Percentiles rank a stretch among this genome's conserved stretches.
Conservation (phyloP, 176 grass and related monocot genomes). For the Otatea glauca region DNA sequence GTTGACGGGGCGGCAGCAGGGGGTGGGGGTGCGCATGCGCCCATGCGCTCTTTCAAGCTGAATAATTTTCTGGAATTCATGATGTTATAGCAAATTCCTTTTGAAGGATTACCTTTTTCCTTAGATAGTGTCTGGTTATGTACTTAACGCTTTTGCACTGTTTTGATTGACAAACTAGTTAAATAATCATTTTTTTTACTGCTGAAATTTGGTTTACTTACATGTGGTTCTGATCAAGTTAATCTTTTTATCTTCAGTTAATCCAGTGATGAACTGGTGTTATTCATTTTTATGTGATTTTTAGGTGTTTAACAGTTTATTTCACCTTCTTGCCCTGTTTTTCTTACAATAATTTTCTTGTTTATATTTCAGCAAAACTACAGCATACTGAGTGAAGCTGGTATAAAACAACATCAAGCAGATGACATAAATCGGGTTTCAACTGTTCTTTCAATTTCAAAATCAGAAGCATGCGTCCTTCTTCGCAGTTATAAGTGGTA, state of each 20-base stretch:
- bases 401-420: constrained; percentile 81
- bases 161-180: background rate
- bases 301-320: constrained; percentile 16
- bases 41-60: background rate
- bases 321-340: constrained; percentile 9
- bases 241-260: background rate
- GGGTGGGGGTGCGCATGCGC: background rate
- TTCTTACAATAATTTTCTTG: constrained; percentile 35
- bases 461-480: constrained; percentile 81
- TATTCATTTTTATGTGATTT: constrained; percentile 9
- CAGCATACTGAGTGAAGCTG: constrained; percentile 76
- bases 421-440: constrained; percentile 95
- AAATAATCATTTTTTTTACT: constrained; percentile 4
- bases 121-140: background rate
- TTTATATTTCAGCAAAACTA: constrained; percentile 84
- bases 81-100: background rate
- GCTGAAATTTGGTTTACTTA: background rate
- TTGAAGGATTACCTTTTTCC: background rate
- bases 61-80: background rate
- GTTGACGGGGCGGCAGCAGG: too few relatives aligned
- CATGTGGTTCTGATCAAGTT: background rate
- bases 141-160: background rate
- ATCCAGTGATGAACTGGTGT: background rate
- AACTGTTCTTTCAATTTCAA: constrained; percentile 95
- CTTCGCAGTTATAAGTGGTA: constrained; percentile 91